phyloP scores from a whole-genome alignment of 257 asterid genomes.

The Coffea eugenioides region DNA sequence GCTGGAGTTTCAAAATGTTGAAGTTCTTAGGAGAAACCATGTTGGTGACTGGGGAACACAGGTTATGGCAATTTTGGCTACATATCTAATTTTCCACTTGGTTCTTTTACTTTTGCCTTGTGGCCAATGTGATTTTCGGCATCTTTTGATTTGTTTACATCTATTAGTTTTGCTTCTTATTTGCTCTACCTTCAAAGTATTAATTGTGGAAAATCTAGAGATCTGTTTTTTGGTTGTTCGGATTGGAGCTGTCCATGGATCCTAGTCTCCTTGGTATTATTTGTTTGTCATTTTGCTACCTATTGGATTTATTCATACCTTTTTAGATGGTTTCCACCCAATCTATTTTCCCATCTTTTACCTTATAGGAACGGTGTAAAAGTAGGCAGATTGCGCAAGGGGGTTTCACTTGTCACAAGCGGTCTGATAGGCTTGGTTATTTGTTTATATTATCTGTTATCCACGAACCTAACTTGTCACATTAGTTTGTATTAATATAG shows the following conservation, averaged over 20 bases:
- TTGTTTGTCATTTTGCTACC: background rate
- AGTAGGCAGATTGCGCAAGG: background rate
- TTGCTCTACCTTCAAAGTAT: background rate
- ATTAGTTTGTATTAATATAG: background rate
- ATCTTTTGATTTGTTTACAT: background rate
- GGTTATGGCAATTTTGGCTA: conserved; percentile 32
- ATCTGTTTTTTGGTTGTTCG: no score
- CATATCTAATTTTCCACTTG: background rate
- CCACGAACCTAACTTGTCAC: background rate
- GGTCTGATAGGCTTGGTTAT: background rate
- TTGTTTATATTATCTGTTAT: background rate
- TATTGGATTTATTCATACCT: background rate
- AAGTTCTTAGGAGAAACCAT: conserved; percentile 87
- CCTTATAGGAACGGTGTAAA: background rate
- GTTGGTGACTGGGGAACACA: conserved; percentile 99
- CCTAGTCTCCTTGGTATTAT: background rate
- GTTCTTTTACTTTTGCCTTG: conserved; percentile 4
- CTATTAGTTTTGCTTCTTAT: background rate
- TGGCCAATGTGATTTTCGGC: background rate
- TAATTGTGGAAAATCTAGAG: no score
- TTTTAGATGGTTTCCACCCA: background rate
- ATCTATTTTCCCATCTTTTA: background rate
- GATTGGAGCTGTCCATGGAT: background rate
- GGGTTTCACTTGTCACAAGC: background rate
- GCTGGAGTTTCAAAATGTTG: conserved; percentile 86